These are phyloP conservation scores for Talaromyces sp. DNA, from an alignment of 2,329 filamentous ascomycete genomes.

Conservation along the genomic window DNA sequence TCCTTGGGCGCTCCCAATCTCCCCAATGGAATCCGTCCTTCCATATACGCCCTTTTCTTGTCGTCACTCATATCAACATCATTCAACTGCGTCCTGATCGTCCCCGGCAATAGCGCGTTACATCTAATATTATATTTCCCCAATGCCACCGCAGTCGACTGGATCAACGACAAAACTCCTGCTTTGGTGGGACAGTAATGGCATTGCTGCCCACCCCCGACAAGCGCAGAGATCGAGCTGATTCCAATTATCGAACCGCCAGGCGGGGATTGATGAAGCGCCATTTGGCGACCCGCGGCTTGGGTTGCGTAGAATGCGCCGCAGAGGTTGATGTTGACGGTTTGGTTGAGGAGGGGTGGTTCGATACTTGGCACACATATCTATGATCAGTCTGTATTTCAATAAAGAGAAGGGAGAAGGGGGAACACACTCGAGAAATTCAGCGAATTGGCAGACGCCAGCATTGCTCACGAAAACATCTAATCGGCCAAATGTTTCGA, in stretches of 20 bases:
- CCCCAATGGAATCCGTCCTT: conserved; percentile 72
- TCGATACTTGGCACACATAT: conserved; percentile 47
- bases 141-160: conserved; percentile 72
- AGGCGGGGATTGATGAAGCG: conserved; percentile 58
- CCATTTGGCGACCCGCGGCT: conserved; percentile 80
- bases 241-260: conserved; percentile 67
- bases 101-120: conserved; percentile 78
- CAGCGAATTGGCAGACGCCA: conserved; percentile 79
- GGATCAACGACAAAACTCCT: conserved; percentile 73
- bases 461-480: conserved; percentile 85
- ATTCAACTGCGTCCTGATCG: conserved; percentile 77
- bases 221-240: conserved; percentile 35
- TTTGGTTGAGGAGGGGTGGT: conserved; percentile 63
- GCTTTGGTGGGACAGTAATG: conserved; percentile 91
- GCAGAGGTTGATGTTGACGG: conserved; percentile 73
- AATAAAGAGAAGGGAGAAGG: background rate
- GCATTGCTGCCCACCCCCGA: conserved; percentile 68
- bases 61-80: conserved; percentile 73
- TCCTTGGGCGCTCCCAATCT: conserved; percentile 67
- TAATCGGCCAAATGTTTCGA: conserved; percentile 50
- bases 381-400: background rate
- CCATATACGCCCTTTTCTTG: conserved; percentile 69
- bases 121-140: conserved; percentile 72
- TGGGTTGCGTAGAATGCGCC: conserved; percentile 86
- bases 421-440: conserved; percentile 64